phyloP scores from a whole-genome alignment of 1,284 basidiomycete genomes.

The Apiotrichum laibachii region DNA sequence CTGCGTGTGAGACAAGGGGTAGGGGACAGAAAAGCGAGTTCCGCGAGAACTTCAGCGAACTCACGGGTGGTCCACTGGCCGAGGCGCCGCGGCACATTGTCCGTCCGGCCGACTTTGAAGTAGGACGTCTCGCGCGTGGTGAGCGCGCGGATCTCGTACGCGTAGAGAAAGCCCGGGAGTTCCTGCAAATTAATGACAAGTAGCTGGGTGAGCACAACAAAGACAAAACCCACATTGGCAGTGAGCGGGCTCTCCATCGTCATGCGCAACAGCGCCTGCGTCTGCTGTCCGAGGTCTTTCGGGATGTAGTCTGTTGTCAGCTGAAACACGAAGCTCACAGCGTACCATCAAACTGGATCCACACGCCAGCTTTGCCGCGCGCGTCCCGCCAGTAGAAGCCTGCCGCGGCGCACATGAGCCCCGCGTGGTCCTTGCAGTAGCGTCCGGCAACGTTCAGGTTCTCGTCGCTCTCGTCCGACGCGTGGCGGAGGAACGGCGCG shows the following conservation, averaged over 20 bases:
- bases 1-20: slow-evolving; percentile 13
- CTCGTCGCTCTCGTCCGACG: slow-evolving; percentile 19
- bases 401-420: slow-evolving; percentile 40
- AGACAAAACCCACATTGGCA: slow-evolving; percentile 31
- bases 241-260: slow-evolving; percentile 50
- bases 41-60: not conserved
- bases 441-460: slow-evolving; percentile 22
- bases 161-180: slow-evolving; percentile 46
- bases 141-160: slow-evolving; percentile 47
- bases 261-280: slow-evolving; percentile 45
- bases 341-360: slow-evolving; percentile 46
- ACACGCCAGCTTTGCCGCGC: slow-evolving; percentile 27
- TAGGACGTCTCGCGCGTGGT: slow-evolving; percentile 30
- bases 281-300: slow-evolving; percentile 44
- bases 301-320: slow-evolving; percentile 40
- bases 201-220: not conserved
- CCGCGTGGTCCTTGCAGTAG: slow-evolving; percentile 51
- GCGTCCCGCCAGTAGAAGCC: slow-evolving; percentile 46
- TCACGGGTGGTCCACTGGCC: slow-evolving; percentile 48
- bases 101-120: slow-evolving; percentile 51
- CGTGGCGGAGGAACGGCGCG: slow-evolving; percentile 35
- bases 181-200: slow-evolving; percentile 29
- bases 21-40: not conserved
- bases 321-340: not conserved
- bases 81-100: slow-evolving; percentile 49